These are phyloP conservation scores for Henningerozyma blattae DNA, from an alignment of 805 yeast genomes.

Conservation along the genomic window DNA sequence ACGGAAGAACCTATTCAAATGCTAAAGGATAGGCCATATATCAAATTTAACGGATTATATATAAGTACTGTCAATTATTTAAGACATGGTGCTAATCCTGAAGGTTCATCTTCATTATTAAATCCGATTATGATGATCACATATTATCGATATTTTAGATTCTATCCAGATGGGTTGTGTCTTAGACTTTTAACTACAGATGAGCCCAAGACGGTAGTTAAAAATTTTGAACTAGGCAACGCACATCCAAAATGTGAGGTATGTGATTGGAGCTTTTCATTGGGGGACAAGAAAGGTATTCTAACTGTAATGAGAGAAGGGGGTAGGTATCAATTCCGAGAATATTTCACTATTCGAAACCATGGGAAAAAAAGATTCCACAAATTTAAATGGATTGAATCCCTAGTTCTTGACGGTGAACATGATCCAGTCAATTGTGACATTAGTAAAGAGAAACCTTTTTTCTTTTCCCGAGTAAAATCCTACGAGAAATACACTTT, in stretches of 20 bases:
- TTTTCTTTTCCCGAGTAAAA: conserved; percentile 57
- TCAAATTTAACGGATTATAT: conserved; percentile 75
- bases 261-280: conserved; percentile 48
- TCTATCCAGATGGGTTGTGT: conserved; percentile 68
- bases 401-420: conserved; percentile 46
- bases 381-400: conserved; percentile 59
- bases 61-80: conserved; percentile 76
- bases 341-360: conserved; percentile 45
- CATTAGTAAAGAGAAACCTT: conserved; percentile 64
- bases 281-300: conserved; percentile 38
- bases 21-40: conserved; percentile 51
- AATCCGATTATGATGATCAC: conserved; percentile 77
- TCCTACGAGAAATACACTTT: conserved; percentile 14
- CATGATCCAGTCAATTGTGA: conserved; percentile 44
- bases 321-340: conserved; percentile 48
- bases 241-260: conserved; percentile 27
- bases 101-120: conserved; percentile 51
- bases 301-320: conserved; percentile 48
- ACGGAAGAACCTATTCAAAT: conserved; percentile 27
- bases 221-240: conserved; percentile 30
- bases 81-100: conserved; percentile 68
- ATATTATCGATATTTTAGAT: conserved; percentile 75
- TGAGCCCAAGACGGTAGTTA: conserved; percentile 62
- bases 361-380: conserved; percentile 56
- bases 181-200: conserved; percentile 55